Conservation (phyloP, 148 eudicot species). For the Polygonum aviculare region DNA sequence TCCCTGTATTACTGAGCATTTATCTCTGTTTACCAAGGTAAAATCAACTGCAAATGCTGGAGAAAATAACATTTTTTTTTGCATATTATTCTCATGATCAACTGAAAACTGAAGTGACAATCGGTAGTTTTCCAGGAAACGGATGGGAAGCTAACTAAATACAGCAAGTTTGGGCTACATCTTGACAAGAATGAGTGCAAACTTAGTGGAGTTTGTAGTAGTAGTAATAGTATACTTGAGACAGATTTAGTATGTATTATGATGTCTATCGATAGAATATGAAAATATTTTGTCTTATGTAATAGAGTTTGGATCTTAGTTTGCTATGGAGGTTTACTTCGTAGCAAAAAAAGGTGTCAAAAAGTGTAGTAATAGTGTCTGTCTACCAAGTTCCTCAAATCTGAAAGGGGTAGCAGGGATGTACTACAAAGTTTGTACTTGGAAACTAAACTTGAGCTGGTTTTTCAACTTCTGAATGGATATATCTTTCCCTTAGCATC, state of each 20-base stretch:
- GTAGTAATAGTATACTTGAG: neutral
- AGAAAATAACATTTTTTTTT: neutral
- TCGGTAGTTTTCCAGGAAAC: too few species aligned
- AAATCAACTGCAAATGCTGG: neutral
- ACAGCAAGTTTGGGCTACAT: neutral
- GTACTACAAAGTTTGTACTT: too few species aligned
- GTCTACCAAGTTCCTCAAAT: neutral
- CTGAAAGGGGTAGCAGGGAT: neutral
- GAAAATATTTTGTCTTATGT: neutral
- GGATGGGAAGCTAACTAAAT: neutral
- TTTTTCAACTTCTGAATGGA: too few species aligned
- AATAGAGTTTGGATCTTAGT: neutral
- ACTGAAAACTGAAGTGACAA: neutral
- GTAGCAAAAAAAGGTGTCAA: neutral
- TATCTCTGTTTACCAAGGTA: neutral
- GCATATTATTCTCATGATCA: too few species aligned
- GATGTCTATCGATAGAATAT: neutral
- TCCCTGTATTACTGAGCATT: constrained; percentile 57
- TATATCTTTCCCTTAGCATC: too few species aligned
- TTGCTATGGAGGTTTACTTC: neutral
- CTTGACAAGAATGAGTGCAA: constrained; percentile 3
- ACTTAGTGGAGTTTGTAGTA: neutral
- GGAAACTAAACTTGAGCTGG: too few species aligned
- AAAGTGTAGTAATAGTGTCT: neutral
- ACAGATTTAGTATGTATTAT: neutral